Conservation (phyloP, 1,284 basidiomycete species). For the Cystobasidium sp. region DNA sequence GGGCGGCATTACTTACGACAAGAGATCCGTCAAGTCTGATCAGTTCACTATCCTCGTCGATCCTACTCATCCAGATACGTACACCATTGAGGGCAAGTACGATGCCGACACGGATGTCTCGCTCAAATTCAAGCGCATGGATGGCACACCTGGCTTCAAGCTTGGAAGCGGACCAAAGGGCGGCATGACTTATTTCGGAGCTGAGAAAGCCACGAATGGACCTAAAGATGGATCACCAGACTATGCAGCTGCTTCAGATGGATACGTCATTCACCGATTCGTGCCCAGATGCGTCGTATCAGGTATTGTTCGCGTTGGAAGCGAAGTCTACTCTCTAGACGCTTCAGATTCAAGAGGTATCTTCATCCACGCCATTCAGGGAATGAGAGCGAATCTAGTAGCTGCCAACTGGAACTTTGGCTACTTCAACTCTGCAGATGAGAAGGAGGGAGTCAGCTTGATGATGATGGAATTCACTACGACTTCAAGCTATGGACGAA, state of each 20-base stretch:
- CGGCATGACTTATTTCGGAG: constrained; percentile 88
- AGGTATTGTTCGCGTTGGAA: constrained; percentile 70
- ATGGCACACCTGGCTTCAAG: constrained; percentile 83
- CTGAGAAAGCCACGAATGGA: constrained; percentile 53
- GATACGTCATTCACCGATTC: constrained; percentile 89
- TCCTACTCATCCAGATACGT: constrained; percentile 70
- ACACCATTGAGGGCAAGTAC: constrained; percentile 79
- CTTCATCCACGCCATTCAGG: constrained; percentile 96
- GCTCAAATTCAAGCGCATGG: constrained; percentile 72
- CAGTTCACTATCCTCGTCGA: constrained; percentile 73
- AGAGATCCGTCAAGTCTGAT: constrained; percentile 85
- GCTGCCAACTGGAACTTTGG: constrained; percentile 96
- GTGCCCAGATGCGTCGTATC: constrained; percentile 73
- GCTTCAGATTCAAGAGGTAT: constrained; percentile 76
- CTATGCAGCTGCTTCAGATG: constrained; percentile 62
- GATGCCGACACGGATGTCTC: constrained; percentile 79
- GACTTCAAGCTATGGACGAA: constrained; percentile 66
- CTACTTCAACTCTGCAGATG: constrained; percentile 71
- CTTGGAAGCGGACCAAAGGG: constrained; percentile 83
- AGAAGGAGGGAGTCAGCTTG: constrained; percentile 69
- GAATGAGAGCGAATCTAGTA: constrained; percentile 94
- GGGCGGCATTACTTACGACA: constrained; percentile 63
- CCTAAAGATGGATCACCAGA: constrained; percentile 63
- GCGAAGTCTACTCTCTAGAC: constrained; percentile 61
- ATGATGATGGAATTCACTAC: constrained; percentile 98